Evolutionary conservation across 176 grass and related monocot species (phyloP), one percentile per base, ranked within the genome.

Genomic region (Urochloa ruziziensis): DNA sequence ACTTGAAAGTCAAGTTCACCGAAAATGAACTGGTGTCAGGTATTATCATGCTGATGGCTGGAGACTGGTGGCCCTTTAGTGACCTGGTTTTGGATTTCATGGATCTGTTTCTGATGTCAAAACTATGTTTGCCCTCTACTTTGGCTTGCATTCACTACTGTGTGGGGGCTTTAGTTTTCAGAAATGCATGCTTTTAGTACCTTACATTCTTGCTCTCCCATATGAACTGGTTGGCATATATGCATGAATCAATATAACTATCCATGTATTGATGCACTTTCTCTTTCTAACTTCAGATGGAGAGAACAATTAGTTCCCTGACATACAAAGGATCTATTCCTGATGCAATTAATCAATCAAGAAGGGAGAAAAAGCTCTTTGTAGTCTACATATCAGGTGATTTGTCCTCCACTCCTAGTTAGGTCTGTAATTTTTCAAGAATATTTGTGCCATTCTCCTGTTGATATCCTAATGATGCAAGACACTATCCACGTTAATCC

Each of bases 341-440:
- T 25, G 85, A 90, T 69, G 89, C 96, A 81, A 96, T 99, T 72
- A 88, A 81, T 78, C 91, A 99, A 87, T 91, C 96, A 78, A 85
- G 73, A 68, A 90, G 65, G 71, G 85, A 87, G 43, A 99, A 96
- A 79, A 99, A 99, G 62, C 91, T 99, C 25, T 99, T 99, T 92
- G 77, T 99, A 70, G 91, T 99, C 36, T 99, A 96, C 73, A 86
- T 96, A 75, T 99, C 96, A 89, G 93, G 96, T 96, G 75, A 76
- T 80, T 75, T 77, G 17, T 39, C 40, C 42, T 67, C 3, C 67
- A 49, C 37, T 73, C 52, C 34, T 83, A 47, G n/a, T n/a, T n/a
- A n/a, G n/a, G 51, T 24, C 16, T 81, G 30, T 60, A 65, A 30
- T 25, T 17, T 0, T 6, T 82, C 46, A 23, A 61, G 29, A 56